phyloP scores from a whole-genome alignment of 805 yeast genomes.

The Yarrowia sp. region DNA sequence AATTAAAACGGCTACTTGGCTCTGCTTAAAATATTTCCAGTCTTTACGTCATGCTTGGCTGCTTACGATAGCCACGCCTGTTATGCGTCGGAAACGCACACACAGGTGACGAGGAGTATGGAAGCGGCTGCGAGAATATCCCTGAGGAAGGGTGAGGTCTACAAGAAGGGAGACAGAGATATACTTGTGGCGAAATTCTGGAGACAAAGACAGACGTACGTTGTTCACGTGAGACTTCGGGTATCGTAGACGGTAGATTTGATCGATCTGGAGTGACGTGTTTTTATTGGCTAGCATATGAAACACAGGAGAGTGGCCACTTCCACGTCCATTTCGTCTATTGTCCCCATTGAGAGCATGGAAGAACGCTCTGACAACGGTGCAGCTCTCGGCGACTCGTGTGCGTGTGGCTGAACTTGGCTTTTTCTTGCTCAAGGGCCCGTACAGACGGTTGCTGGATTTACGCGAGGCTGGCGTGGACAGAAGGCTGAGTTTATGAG shows the following conservation, averaged over 20 bases:
- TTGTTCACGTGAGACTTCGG: neutral
- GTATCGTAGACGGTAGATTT: no score
- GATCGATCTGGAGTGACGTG: no score
- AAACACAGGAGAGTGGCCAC: no score
- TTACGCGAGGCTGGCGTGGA: neutral
- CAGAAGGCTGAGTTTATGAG: no score
- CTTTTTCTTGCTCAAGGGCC: neutral
- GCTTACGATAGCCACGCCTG: slow-evolving; percentile 24
- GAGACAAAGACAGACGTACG: neutral
- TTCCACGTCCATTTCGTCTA: no score
- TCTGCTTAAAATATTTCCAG: neutral
- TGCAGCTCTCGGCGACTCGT: neutral
- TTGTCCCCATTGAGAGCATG: no score
- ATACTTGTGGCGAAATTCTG: no score
- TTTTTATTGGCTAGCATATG: no score
- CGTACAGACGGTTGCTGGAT: neutral
- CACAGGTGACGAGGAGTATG: neutral
- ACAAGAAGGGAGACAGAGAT: no score
- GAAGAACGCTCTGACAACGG: neutral
- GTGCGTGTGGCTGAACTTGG: slow-evolving; percentile 5
- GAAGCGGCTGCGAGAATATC: neutral
- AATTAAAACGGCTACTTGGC: neutral
- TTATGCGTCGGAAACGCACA: slow-evolving; percentile 28
- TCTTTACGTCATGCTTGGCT: slow-evolving; percentile 21
- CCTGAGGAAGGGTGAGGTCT: no score